Evolutionary conservation across 306 rosid genomes (phyloP).

Genomic region (Cicer bijugum): DNA sequence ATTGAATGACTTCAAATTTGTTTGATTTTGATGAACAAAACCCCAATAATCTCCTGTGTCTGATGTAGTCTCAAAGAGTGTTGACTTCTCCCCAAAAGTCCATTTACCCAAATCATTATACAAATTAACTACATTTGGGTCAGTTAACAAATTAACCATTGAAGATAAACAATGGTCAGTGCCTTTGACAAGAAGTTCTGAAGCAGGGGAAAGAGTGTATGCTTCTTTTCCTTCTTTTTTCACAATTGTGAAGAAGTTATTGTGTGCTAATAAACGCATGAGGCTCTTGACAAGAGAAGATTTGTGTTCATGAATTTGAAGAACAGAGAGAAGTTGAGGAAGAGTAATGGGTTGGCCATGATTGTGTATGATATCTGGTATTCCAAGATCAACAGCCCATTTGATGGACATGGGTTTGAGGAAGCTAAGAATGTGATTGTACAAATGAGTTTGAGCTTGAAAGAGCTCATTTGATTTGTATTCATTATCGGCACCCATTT

Average conservation of each 20-base stretch:
- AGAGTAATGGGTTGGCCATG: slow-evolving; percentile 24
- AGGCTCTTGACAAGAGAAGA: neutral
- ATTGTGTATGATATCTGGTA: slow-evolving; percentile 22
- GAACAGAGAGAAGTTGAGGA: neutral
- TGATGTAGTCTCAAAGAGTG: neutral
- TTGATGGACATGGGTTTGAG: slow-evolving; percentile 31
- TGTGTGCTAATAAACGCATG: slow-evolving; percentile 20
- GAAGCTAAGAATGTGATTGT: slow-evolving; percentile 2
- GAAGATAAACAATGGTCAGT: slow-evolving; percentile 21
- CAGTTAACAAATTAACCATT: neutral
- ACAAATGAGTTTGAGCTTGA: slow-evolving; percentile 22
- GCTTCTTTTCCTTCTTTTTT: neutral
- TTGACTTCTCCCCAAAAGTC: neutral
- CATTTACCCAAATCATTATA: too few relatives aligned
- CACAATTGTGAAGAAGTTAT: slow-evolving; percentile 3
- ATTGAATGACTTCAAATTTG: slow-evolving; percentile 16
- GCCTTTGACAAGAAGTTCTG: slow-evolving; percentile 10
- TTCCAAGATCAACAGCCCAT: slow-evolving; percentile 28
- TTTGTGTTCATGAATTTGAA: neutral
- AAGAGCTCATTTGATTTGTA: slow-evolving; percentile 3
- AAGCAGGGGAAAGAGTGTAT: slow-evolving; percentile 7
- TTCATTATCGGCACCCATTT: neutral
- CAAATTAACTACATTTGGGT: neutral
- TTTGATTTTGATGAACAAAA: slow-evolving; percentile 1
- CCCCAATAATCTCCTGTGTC: neutral